These are phyloP conservation scores for Xylogone sp. DNA, from an alignment of 2,329 filamentous ascomycete genomes.

Conservation along the genomic window DNA sequence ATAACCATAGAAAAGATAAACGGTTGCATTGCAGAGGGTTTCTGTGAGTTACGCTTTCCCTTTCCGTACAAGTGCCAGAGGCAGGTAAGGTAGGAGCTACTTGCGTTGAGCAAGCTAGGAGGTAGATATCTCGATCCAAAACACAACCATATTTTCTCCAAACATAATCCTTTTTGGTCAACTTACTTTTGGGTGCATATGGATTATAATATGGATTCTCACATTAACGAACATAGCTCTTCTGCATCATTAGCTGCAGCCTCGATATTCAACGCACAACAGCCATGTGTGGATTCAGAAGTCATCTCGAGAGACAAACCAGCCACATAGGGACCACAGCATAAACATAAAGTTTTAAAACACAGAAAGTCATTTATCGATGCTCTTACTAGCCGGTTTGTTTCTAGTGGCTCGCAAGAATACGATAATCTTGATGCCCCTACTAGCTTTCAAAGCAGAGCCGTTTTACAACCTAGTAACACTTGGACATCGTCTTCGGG, in stretches of 20 bases:
- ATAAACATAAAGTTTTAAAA: slow-evolving; percentile 13
- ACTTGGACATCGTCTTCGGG: slow-evolving; percentile 58
- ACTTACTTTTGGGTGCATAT: neutral
- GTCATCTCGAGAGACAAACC: slow-evolving; percentile 16
- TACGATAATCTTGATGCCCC: neutral
- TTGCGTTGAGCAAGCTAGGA: neutral
- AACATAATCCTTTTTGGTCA: neutral
- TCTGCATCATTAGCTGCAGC: slow-evolving; percentile 18
- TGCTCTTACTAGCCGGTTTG: slow-evolving; percentile 1
- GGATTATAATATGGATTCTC: neutral
- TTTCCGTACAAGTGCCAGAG: neutral
- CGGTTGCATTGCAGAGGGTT: neutral
- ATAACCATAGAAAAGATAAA: neutral
- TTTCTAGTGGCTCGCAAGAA: neutral
- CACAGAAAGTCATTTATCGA: slow-evolving; percentile 14
- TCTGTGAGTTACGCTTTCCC: neutral
- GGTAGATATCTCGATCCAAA: neutral
- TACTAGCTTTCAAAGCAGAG: slow-evolving; percentile 25
- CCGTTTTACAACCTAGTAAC: slow-evolving; percentile 32
- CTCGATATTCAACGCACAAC: slow-evolving; percentile 17
- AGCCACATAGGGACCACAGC: slow-evolving; percentile 20
- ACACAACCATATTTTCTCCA: neutral
- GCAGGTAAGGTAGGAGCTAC: neutral
- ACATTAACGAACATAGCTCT: slow-evolving; percentile 5
- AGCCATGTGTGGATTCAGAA: slow-evolving; percentile 3